These are phyloP conservation scores for Trametes maxima DNA, from an alignment of 768 basidiomycete species.

Conservation along the genomic window DNA sequence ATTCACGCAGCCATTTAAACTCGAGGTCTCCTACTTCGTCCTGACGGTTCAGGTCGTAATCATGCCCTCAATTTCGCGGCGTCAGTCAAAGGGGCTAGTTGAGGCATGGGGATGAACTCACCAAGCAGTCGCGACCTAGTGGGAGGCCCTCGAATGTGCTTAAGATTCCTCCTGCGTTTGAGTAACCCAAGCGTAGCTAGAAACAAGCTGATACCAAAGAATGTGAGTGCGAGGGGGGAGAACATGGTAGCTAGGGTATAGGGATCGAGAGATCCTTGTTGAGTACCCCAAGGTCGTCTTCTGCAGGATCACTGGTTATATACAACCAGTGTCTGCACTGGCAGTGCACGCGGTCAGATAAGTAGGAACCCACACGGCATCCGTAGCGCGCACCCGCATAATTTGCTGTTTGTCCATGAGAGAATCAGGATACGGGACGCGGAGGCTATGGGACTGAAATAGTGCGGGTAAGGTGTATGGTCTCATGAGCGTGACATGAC, in stretches of 20 bases:
- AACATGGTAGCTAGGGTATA: not conserved
- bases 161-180: not conserved
- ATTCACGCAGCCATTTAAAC: conserved; percentile 22
- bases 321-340: not conserved
- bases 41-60: not conserved
- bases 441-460: not conserved
- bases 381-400: not conserved
- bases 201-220: not conserved
- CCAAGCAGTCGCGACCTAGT: not conserved
- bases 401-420: conserved; percentile 3
- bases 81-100: not conserved
- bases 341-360: not conserved
- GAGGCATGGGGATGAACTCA: not conserved
- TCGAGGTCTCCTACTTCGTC: conserved; percentile 27
- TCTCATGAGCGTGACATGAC: not conserved
- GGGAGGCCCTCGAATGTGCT: conserved; percentile 4
- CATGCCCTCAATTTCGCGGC: not conserved
- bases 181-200: not conserved
- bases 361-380: not conserved
- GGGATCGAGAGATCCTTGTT: not conserved
- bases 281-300: not conserved
- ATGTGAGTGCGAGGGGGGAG: not conserved
- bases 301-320: not conserved
- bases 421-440: not conserved
- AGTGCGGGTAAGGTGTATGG: not conserved